Evolutionary conservation across 768 basidiomycete species (phyloP).

Genomic region (Termitomyces sp.): DNA sequence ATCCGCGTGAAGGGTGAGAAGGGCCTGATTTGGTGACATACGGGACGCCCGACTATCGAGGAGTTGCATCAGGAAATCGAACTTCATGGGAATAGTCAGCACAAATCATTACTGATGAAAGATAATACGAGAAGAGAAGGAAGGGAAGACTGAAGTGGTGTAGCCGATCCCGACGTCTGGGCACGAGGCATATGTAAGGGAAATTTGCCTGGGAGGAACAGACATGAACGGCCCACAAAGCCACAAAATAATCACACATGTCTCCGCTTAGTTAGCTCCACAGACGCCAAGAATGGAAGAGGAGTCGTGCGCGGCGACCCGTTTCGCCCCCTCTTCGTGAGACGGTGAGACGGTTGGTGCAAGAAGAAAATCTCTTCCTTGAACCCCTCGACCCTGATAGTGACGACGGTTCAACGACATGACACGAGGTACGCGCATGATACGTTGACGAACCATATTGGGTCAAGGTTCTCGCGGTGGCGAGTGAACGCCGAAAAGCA

Average conservation of each 20-base stretch:
- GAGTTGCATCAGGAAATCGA: conserved; percentile 97
- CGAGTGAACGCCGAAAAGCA: conserved; percentile 2
- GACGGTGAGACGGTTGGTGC: neutral
- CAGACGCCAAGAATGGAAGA: conserved; percentile 3
- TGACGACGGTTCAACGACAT: neutral
- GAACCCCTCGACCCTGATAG: neutral
- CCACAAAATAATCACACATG: neutral
- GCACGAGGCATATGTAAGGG: neutral
- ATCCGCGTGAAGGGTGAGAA: conserved; percentile 94
- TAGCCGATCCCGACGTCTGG: neutral
- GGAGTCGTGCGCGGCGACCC: neutral
- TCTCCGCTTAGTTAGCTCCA: neutral
- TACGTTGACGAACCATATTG: conserved; percentile 1
- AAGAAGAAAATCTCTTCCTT: neutral
- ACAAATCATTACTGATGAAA: neutral
- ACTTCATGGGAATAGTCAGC: conserved; percentile 37
- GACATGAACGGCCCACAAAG: neutral
- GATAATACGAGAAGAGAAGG: neutral
- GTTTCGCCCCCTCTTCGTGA: neutral
- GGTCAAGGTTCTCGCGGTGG: conserved; percentile 10
- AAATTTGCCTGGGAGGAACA: neutral
- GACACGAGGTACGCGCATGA: conserved; percentile 5
- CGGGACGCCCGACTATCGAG: conserved; percentile 95
- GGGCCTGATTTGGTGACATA: conserved; percentile 94
- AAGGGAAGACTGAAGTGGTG: neutral